Base-by-base conservation (phyloP, 345 rosid genomes). In the Populus pruinosa region DNA sequence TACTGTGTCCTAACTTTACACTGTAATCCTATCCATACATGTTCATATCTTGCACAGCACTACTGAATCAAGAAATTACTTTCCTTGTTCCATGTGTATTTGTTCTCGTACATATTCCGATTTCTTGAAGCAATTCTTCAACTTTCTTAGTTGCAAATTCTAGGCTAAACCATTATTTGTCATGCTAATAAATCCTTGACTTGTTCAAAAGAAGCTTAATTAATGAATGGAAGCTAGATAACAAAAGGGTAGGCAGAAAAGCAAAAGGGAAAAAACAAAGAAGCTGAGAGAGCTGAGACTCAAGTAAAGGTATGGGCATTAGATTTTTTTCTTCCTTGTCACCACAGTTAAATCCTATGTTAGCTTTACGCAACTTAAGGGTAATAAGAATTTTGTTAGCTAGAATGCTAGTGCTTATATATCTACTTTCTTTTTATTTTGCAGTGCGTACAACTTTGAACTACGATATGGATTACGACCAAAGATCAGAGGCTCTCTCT, bases 301-400 rank as follows among this genome's bases (percentile, higher is more conserved):
- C 11, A 69, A 43, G 29, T 18, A 9, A 36, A 68, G 31, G 29
- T 69, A 20, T 43, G 50, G 55, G 72, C 53, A 2, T 39, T 12
- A 41, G 13, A n/a, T 69, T 17, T 10, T 44, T 11, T 23, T 70
- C 73, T 31, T 71, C 36, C 43, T 20, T 17, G n/a, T 73, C 18
- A 10, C 63, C 63, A 9, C 29, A 56, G 5, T 11, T 41, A 44
- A 44, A 44, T 47, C 18, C 18, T 18, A 47, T 47, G 50, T 13
- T 47, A 47, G 27, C 49, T 72, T 56, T 72, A 55, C 75, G 75
- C 75, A 55, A 72, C 67, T 56, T 31, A 31, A 35, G 70, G n/a
- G 31, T n/a, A 39, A 38, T 61, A 38, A 5, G 18, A 47, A 23
- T 16, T 17, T 17, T 39, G 53, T 11, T 50, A 10, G 36, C 36